These are phyloP conservation scores for Phytophthora ohioensis DNA, from an alignment of 352 stramenopile genomes.

Conservation along the genomic window DNA sequence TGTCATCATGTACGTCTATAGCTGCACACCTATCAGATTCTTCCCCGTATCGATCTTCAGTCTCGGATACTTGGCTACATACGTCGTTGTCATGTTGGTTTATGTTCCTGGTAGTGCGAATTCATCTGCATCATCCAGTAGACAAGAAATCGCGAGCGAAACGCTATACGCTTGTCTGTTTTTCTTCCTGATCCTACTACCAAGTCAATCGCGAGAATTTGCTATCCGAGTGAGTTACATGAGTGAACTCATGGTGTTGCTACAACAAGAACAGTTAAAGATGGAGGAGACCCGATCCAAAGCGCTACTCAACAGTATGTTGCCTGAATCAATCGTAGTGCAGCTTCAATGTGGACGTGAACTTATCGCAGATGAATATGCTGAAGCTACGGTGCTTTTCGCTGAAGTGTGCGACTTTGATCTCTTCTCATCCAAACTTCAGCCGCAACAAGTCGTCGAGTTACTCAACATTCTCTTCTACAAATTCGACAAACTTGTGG, in stretches of 20 bases:
- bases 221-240: constrained; percentile 87
- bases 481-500: constrained; percentile 90
- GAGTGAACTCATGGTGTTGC: constrained; percentile 84
- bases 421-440: constrained; percentile 79
- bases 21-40: constrained; percentile 82
- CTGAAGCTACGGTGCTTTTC: constrained; percentile 79
- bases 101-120: constrained; percentile 54
- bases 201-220: constrained; percentile 82
- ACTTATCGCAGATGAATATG: constrained; percentile 87
- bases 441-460: constrained; percentile 87
- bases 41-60: constrained; percentile 82
- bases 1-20: constrained; percentile 89
- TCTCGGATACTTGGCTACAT: constrained; percentile 68
- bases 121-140: constrained; percentile 27
- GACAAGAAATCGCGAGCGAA: constrained; percentile 68
- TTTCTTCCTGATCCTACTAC: constrained; percentile 82
- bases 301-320: constrained; percentile 84
- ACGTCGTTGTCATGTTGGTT: constrained; percentile 77
- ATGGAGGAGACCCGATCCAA: constrained; percentile 86
- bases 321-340: constrained; percentile 79
- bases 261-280: constrained; percentile 84
- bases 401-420: constrained; percentile 89
- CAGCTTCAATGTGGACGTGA: constrained; percentile 81
- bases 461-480: constrained; percentile 91
- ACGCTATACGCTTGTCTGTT: constrained; percentile 86